Evolutionary conservation across 208 protist genomes (phyloP).

Genomic region (Blechomonas ayalai): DNA sequence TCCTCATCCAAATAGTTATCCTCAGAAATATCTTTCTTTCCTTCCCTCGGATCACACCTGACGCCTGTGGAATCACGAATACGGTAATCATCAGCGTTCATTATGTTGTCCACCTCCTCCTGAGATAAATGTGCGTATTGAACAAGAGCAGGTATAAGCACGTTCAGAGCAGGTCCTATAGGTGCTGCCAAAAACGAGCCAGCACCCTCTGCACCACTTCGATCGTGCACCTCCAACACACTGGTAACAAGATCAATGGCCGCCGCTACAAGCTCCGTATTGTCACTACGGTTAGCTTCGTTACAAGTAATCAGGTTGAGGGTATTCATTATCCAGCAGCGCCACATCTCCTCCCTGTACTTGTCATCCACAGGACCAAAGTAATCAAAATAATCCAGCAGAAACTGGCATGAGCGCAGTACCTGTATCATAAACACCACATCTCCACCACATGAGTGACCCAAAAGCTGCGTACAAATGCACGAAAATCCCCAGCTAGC

Average conservation of each 20-base stretch:
- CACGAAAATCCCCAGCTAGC: conserved; percentile 45
- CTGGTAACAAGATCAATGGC: conserved; percentile 61
- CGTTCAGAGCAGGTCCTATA: conserved; percentile 12
- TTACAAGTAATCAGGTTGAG: conserved; percentile 31
- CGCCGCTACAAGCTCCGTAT: conserved; percentile 41
- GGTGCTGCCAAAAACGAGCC: conserved; percentile 30
- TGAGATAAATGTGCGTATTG: conserved; percentile 48
- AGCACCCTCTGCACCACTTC: conserved; percentile 43
- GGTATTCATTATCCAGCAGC: conserved; percentile 45
- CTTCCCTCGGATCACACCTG: conserved; percentile 26
- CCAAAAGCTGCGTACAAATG: conserved; percentile 63
- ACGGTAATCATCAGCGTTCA: conserved; percentile 72
- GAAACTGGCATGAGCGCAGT: conserved; percentile 54
- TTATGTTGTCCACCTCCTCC: conserved; percentile 69
- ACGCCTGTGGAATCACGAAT: conserved; percentile 47
- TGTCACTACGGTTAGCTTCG: conserved; percentile 14
- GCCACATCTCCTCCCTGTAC: conserved; percentile 21
- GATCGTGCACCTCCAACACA: conserved; percentile 49
- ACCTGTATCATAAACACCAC: conserved; percentile 45
- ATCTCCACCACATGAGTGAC: conserved; percentile 41
- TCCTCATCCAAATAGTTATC: conserved; percentile 63
- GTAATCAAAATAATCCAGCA: conserved; percentile 85
- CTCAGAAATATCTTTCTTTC: conserved; percentile 63
- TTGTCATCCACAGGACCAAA: conserved; percentile 25
- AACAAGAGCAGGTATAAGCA: conserved; percentile 51